Evolutionary conservation across 352 stramenopile species (phyloP), one percentile per base, ranked within the genome.

Genomic region (Globisporangium recalcitrans): DNA sequence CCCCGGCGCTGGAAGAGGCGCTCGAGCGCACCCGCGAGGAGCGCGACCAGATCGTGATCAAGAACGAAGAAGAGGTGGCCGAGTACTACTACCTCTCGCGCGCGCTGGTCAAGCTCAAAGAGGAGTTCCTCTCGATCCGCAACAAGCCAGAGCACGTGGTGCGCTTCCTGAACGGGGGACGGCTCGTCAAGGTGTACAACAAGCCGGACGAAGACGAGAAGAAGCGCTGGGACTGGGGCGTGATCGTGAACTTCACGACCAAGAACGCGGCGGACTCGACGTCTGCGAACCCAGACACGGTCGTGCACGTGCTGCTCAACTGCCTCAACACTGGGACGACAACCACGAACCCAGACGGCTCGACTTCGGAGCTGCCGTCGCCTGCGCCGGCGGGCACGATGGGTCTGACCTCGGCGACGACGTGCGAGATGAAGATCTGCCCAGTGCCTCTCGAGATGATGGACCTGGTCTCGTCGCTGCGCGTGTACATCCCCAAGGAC

Each of bases 81-180:
- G 86, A 93, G 67, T 96, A 96, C 64, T 95, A 93, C 64, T 89
- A 93, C 59, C 78, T 98, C 63, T 90, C 90, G 48, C 82, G 91
- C 53, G 92, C 98, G 59, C 80, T 99, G n/a, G 71, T 97, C 31
- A 75, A 96, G 31, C 86, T 96, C 3, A 88, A 97, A 69, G 81
- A 90, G 57, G 97, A 98, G 36, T 97, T 99, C 53, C 71, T 93
- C 31, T 85, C 83, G 13, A 88, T 98, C 34, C 82, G 96, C 38
- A 97, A 96, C 69, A 92, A 96, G 53, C 95, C 96, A 1, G 83
- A 98, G 51, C 78, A 97, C 66, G 76, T 97, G 52, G 73, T 97
- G 26, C 95, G 91, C 8, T 99, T 98, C 72, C 75, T 99, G 2
- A 96, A 98, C 53, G 71, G 87, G 11, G 96, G 96, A 42, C 86